Conservation (phyloP, 2,329 filamentous ascomycete species). For the Nothopassalora personata region DNA sequence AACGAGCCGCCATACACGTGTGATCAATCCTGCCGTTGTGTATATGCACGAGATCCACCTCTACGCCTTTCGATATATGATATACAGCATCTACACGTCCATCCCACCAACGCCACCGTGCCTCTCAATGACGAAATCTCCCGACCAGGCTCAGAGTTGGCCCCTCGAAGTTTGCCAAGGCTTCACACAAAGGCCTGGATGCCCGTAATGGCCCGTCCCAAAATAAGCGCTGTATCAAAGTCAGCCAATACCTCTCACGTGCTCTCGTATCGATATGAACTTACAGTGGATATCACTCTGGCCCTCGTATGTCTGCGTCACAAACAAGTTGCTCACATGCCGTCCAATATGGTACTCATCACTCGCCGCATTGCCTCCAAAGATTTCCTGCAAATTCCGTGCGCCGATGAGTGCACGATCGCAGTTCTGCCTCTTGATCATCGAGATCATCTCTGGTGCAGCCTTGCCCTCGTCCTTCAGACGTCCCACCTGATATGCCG, state of each 20-base stretch:
- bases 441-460: conserved; percentile 89
- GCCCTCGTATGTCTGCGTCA: conserved; percentile 96
- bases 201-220: conserved; percentile 53
- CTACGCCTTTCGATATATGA: neutral
- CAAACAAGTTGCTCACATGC: conserved; percentile 93
- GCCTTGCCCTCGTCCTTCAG: conserved; percentile 87
- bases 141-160: neutral
- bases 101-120: neutral
- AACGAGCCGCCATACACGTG: neutral
- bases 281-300: conserved; percentile 96
- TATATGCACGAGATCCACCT: neutral
- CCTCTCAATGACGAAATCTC: conserved; percentile 2
- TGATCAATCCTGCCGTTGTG: neutral
- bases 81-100: neutral
- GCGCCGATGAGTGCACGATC: conserved; percentile 79
- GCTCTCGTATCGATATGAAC: conserved; percentile 34
- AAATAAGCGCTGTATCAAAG: conserved; percentile 40
- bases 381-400: conserved; percentile 83
- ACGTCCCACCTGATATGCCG: conserved; percentile 82
- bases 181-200: conserved; percentile 63
- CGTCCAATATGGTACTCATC: conserved; percentile 94
- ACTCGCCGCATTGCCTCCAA: conserved; percentile 96
- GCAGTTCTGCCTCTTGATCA: conserved; percentile 98
- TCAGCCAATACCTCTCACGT: conserved; percentile 14
- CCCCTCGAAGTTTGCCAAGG: neutral